Percentiles rank a stretch among this genome's conserved stretches.
Conservation (phyloP, 2,329 filamentous ascomycete genomes). For the Botrytis pseudocinerea region DNA sequence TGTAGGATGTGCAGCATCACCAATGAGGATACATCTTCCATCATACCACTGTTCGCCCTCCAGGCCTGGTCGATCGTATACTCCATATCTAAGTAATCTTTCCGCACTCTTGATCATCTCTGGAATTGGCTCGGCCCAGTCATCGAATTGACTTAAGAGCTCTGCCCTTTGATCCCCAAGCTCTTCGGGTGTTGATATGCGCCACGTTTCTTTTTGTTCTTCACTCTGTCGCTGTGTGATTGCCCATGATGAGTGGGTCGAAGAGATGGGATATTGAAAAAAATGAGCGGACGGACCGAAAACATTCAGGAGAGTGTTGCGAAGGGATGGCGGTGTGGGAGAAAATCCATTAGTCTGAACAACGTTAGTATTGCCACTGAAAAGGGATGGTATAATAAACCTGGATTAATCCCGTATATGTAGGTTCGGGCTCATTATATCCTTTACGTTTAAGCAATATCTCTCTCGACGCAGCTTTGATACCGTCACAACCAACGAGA, state of each 20-base stretch:
- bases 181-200: neutral
- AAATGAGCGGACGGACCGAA: slow-evolving; percentile 24
- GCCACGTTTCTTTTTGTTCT: slow-evolving; percentile 21
- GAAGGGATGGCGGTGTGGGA: slow-evolving; percentile 3
- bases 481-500: slow-evolving; percentile 29
- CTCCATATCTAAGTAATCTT: slow-evolving; percentile 24
- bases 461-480: slow-evolving; percentile 20
- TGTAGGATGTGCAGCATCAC: slow-evolving; percentile 54
- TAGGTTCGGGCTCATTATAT: slow-evolving; percentile 14
- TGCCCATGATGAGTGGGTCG: slow-evolving; percentile 23
- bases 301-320: slow-evolving; percentile 18
- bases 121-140: slow-evolving; percentile 16
- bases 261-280: slow-evolving; percentile 18
- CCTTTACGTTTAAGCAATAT: slow-evolving; percentile 16
- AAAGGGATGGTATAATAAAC: neutral
- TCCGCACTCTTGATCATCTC: slow-evolving; percentile 19
- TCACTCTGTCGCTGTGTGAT: slow-evolving; percentile 15
- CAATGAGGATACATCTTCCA: slow-evolving; percentile 51
- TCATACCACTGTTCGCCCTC: slow-evolving; percentile 32
- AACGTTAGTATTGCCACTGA: neutral
- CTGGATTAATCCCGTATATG: slow-evolving; percentile 24
- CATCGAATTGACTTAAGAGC: slow-evolving; percentile 15
- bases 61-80: slow-evolving; percentile 24
- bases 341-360: slow-evolving; percentile 8
- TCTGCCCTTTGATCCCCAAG: neutral